Percentiles rank a stretch among this genome's conserved stretches.
phyloP scores from a whole-genome alignment of 129 eudicot genomes.

The Artemisia annua region DNA sequence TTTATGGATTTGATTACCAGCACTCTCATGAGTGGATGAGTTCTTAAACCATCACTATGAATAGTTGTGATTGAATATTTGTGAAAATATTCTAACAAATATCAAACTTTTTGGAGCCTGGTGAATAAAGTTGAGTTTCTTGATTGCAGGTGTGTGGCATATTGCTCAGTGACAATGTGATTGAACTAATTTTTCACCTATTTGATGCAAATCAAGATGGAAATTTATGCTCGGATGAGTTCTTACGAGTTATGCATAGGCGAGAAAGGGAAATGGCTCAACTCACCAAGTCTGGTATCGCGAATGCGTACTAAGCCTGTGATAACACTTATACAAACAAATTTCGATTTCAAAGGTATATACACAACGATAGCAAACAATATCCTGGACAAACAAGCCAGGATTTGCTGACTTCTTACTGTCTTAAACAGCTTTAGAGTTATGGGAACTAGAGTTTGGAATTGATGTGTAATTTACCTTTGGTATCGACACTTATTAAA shows the following conservation, averaged over 20 bases:
- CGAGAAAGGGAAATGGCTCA: slow-evolving; percentile 67
- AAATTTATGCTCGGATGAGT: slow-evolving; percentile 60
- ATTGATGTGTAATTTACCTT: not conserved
- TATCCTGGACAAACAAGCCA: slow-evolving; percentile 6
- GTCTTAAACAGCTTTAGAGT: not conserved
- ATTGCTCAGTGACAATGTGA: slow-evolving; percentile 57
- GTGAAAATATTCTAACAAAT: not conserved
- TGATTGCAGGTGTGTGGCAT: slow-evolving; percentile 72
- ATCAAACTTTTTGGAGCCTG: no score
- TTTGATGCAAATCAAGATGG: slow-evolving; percentile 77
- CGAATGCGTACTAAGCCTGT: slow-evolving; percentile 24
- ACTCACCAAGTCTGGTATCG: slow-evolving; percentile 57
- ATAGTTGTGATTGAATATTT: not conserved
- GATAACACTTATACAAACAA: slow-evolving; percentile 1
- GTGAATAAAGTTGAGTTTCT: not conserved
- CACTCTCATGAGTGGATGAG: not conserved
- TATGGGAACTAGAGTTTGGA: not conserved
- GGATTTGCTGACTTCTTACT: not conserved
- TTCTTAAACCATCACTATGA: not conserved
- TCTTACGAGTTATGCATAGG: slow-evolving; percentile 63
- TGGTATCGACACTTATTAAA: not conserved
- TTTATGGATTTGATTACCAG: not conserved
- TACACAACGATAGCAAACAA: not conserved
- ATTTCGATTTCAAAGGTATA: slow-evolving; percentile 16
- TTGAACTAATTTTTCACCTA: slow-evolving; percentile 62